These are phyloP conservation scores for Linnemannia exigua DNA, from an alignment of 192 early-diverging fungal genomes.

Conservation along the genomic window DNA sequence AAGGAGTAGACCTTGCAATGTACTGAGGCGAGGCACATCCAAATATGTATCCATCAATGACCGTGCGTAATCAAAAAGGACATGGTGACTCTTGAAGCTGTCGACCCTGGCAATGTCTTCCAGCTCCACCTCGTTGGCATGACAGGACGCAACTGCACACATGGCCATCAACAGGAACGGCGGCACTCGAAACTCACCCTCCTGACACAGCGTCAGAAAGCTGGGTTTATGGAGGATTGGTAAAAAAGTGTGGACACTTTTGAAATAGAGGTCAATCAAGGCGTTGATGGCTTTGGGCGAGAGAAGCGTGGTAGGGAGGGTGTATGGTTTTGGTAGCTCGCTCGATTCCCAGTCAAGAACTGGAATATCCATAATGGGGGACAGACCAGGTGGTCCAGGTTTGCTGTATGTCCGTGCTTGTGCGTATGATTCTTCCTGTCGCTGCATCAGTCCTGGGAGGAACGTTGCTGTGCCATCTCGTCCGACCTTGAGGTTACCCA, in stretches of 20 bases:
- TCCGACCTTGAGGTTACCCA: slow-evolving; percentile 29
- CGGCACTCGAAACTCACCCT: slow-evolving; percentile 52
- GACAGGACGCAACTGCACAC: slow-evolving; percentile 58
- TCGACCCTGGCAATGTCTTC: slow-evolving; percentile 10
- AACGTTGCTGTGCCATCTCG: slow-evolving; percentile 26
- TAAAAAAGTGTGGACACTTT: slow-evolving; percentile 66
- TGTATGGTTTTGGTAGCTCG: slow-evolving; percentile 33
- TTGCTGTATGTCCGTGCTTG: slow-evolving; percentile 16
- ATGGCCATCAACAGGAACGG: slow-evolving; percentile 66
- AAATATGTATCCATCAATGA: slow-evolving; percentile 60
- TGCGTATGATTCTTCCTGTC: slow-evolving; percentile 19
- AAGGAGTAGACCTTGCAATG: slow-evolving; percentile 66
- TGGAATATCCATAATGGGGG: slow-evolving; percentile 3
- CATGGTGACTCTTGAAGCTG: slow-evolving; percentile 15
- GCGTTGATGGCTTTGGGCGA: slow-evolving; percentile 14
- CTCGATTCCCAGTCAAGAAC: slow-evolving; percentile 29
- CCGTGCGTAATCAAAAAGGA: slow-evolving; percentile 36
- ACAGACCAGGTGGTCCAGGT: not conserved
- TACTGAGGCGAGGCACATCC: slow-evolving; percentile 65
- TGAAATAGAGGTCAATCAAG: slow-evolving; percentile 63
- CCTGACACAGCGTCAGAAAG: slow-evolving; percentile 57
- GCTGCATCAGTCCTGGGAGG: slow-evolving; percentile 8
- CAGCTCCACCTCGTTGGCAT: slow-evolving; percentile 17
- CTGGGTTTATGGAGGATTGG: slow-evolving; percentile 64
- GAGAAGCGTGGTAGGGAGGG: slow-evolving; percentile 18